Conservation (phyloP, 805 yeast species). For the Metschnikowia cubensis region DNA sequence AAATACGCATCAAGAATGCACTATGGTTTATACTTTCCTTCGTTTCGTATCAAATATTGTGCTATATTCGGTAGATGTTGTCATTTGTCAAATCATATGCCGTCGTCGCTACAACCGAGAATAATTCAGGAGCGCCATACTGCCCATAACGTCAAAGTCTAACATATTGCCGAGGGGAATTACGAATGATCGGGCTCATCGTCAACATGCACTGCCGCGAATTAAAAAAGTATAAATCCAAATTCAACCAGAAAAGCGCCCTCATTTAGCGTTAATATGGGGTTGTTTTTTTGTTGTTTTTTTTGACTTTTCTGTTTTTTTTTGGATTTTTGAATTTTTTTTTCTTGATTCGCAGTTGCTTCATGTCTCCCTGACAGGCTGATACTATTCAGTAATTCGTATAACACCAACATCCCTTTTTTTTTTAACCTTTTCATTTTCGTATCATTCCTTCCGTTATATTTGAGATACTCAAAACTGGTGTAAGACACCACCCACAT, state of each 20-base stretch:
- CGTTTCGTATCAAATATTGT: neutral
- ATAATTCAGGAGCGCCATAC: constrained; percentile 1
- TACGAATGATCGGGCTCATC: neutral
- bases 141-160: neutral
- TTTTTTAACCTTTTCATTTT: constrained; percentile 8
- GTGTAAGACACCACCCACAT: constrained; percentile 8
- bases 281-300: constrained; percentile 6
- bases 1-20: neutral
- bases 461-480: constrained; percentile 8
- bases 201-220: neutral
- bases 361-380: neutral
- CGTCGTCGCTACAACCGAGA: constrained; percentile 14
- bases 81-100: neutral
- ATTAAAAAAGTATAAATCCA: neutral
- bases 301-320: constrained; percentile 7
- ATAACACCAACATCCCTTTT: neutral
- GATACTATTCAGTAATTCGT: neutral
- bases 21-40: too few species aligned
- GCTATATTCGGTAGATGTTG: neutral
- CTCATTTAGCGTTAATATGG: constrained; percentile 7
- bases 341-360: neutral
- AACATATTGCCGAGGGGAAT: neutral
- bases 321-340: constrained; percentile 13
- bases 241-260: constrained; percentile 6
- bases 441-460: constrained; percentile 1